phyloP scores from a whole-genome alignment of 1,139 yeast genomes.

The Candida mesenterica region DNA sequence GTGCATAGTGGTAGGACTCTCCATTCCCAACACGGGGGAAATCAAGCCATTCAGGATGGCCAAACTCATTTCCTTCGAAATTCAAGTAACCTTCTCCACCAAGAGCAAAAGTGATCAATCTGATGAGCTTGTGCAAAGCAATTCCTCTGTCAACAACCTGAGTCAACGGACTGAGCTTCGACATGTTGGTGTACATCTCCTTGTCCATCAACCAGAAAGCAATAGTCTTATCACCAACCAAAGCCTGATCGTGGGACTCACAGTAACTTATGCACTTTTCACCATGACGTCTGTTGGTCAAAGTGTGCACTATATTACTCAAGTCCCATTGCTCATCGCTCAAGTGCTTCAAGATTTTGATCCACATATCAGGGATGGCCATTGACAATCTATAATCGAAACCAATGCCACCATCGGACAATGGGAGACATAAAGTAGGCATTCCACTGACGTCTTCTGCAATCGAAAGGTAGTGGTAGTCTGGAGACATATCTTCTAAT shows the following conservation, averaged over 20 bases:
- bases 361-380: constrained; percentile 99
- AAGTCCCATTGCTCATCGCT: constrained; percentile 91
- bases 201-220: constrained; percentile 99
- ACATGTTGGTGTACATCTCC: constrained; percentile 97
- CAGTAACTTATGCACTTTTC: constrained; percentile 92
- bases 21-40: constrained; percentile 89
- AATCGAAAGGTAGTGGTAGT: constrained; percentile 65
- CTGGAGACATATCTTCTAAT: constrained; percentile 51
- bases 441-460: constrained; percentile 98
- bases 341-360: constrained; percentile 80
- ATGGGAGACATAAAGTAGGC: constrained; percentile 87
- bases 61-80: constrained; percentile 97
- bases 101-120: constrained; percentile 78
- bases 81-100: constrained; percentile 97
- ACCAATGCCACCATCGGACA: constrained; percentile 80
- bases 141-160: constrained; percentile 85
- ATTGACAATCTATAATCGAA: constrained; percentile 91
- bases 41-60: constrained; percentile 98
- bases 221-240: constrained; percentile 93
- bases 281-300: constrained; percentile 84
- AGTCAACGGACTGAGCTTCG: constrained; percentile 66
- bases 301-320: constrained; percentile 73
- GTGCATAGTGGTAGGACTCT: constrained; percentile 88
- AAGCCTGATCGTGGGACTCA: constrained; percentile 96
- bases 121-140: constrained; percentile 84